Evolutionary conservation across 345 rosid genomes (phyloP).

Genomic region (Streptanthus diversifolius): DNA sequence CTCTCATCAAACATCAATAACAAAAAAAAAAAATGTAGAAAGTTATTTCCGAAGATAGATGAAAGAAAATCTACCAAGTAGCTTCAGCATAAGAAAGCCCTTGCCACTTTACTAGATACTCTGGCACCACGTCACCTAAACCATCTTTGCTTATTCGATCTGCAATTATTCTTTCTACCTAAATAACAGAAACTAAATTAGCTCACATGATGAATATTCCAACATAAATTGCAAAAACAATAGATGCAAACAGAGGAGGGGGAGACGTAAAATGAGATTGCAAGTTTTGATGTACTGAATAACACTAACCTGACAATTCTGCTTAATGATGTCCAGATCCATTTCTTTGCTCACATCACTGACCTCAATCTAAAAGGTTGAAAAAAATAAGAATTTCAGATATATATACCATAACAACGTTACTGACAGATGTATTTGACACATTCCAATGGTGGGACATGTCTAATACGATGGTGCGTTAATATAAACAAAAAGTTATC

Average conservation of each 20-base stretch:
- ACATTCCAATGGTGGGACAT: conserved; percentile 7
- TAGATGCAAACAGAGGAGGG: background rate
- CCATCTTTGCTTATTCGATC: conserved; percentile 80
- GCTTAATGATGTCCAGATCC: conserved; percentile 98
- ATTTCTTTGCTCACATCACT: conserved; percentile 98
- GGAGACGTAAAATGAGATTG: background rate
- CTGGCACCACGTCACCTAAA: conserved; percentile 70
- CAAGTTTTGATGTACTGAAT: conserved; percentile 7
- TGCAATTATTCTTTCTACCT: conserved; percentile 92
- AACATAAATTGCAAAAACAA: background rate
- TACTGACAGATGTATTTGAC: background rate
- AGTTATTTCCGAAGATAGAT: background rate
- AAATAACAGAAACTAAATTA: conserved; percentile 29
- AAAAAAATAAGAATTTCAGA: conserved; percentile 14
- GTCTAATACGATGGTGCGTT: conserved; percentile 9
- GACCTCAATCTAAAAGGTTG: conserved; percentile 74
- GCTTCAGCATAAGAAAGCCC: conserved; percentile 99
- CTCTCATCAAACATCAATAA: background rate
- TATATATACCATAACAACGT: conserved; percentile 1
- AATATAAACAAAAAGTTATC: background rate
- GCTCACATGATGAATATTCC: conserved; percentile 16
- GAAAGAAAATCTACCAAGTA: conserved; percentile 62
- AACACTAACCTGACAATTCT: conserved; percentile 80
- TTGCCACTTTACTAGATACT: conserved; percentile 98
- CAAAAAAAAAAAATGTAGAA: background rate